A percentile compares a stretch with the other conserved stretches of the same genome.
Evolutionary conservation across 2,329 filamentous ascomycete genomes (phyloP).

Genomic region (Cladosporium austrohemisphaericum): DNA sequence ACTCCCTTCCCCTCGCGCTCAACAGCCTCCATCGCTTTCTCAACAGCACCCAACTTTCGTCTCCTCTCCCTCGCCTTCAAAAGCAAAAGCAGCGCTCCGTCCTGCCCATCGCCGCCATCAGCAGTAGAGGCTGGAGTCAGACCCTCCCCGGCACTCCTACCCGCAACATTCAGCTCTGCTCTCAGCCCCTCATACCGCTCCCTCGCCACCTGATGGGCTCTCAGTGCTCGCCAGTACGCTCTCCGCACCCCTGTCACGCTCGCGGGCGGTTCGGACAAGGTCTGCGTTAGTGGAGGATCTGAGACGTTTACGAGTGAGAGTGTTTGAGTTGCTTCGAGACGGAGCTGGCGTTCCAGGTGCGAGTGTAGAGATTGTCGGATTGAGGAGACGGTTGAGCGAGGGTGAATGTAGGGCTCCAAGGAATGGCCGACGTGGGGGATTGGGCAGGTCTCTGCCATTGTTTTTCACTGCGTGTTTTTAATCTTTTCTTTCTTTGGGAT

Average conservation of each 20-base stretch:
- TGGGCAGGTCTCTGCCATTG: conserved; percentile 19
- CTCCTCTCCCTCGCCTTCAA: conserved; percentile 8
- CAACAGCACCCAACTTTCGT: conserved; percentile 7
- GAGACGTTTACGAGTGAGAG: conserved; percentile 17
- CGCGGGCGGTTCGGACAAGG: conserved; percentile 16
- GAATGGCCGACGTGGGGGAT: conserved; percentile 29
- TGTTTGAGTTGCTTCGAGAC: conserved; percentile 14
- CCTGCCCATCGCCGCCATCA: not conserved
- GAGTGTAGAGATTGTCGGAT: conserved; percentile 28
- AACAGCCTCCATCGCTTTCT: conserved; percentile 5
- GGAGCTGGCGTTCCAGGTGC: conserved; percentile 21
- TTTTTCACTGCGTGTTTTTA: too few relatives aligned
- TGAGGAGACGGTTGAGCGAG: conserved; percentile 25
- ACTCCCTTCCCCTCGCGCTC: conserved; percentile 1
- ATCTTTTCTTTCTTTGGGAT: not conserved
- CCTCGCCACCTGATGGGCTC: conserved; percentile 29
- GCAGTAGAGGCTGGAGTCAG: not conserved
- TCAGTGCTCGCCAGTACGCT: conserved; percentile 30
- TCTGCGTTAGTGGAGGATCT: conserved; percentile 2
- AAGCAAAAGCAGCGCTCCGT: not conserved
- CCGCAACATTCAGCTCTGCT: conserved; percentile 22
- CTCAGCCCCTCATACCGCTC: conserved; percentile 29
- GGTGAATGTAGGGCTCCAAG: conserved; percentile 30
- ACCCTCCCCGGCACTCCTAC: not conserved
- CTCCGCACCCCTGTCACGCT: conserved; percentile 27